These are phyloP conservation scores for Elsinoe arachidis DNA, from an alignment of 2,329 filamentous ascomycete species.

Conservation along the genomic window DNA sequence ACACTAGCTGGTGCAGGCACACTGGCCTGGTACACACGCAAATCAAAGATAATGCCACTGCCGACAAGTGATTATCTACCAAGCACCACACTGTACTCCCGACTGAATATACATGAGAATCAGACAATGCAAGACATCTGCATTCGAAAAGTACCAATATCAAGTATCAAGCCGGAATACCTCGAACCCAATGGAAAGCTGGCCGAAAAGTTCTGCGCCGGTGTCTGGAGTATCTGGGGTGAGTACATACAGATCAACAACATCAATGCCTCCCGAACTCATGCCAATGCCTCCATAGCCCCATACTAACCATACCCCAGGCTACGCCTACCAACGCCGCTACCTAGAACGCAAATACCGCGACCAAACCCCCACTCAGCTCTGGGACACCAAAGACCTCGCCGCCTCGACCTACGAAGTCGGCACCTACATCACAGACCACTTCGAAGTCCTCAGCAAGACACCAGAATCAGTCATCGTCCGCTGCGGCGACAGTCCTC, in stretches of 20 bases:
- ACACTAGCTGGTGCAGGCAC: slow-evolving; percentile 40
- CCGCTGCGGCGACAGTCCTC: slow-evolving; percentile 57
- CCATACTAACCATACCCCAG: slow-evolving; percentile 26
- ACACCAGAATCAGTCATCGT: slow-evolving; percentile 52
- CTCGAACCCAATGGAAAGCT: slow-evolving; percentile 53
- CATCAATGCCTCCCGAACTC: neutral
- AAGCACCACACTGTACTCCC: slow-evolving; percentile 47
- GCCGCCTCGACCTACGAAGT: slow-evolving; percentile 49
- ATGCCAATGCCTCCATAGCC: neutral
- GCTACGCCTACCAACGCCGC: slow-evolving; percentile 50
- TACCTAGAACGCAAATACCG: slow-evolving; percentile 53
- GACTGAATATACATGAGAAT: slow-evolving; percentile 55
- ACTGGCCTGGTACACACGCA: slow-evolving; percentile 46
- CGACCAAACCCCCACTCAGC: slow-evolving; percentile 41
- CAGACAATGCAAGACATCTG: slow-evolving; percentile 57
- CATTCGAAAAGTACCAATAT: slow-evolving; percentile 53
- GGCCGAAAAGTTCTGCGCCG: slow-evolving; percentile 57
- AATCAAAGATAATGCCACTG: slow-evolving; percentile 50
- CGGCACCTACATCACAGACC: slow-evolving; percentile 58
- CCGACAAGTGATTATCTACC: slow-evolving; percentile 55
- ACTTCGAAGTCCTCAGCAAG: slow-evolving; percentile 63
- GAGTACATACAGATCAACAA: slow-evolving; percentile 22
- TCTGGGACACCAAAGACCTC: slow-evolving; percentile 53
- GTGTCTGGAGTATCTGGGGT: slow-evolving; percentile 60
- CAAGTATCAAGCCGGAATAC: slow-evolving; percentile 56